Evolutionary conservation across 2,329 filamentous ascomycete genomes (phyloP).

Genomic region (Drechslerella coelobrocha): DNA sequence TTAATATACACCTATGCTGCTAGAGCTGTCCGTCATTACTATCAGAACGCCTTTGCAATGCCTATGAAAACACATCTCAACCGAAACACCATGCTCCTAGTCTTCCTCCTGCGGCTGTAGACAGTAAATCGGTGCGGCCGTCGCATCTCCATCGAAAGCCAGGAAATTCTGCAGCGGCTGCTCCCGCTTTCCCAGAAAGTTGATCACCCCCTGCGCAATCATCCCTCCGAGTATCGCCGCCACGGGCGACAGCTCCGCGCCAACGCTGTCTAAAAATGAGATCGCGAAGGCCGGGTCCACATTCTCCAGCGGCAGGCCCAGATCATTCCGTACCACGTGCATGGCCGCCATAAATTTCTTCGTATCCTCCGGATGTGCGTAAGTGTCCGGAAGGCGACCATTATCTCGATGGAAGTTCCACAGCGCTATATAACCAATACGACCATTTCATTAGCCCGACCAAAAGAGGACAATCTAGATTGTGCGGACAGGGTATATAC

Average conservation of each 20-base stretch:
- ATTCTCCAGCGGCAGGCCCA: conserved; percentile 70
- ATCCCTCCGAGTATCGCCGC: conserved; percentile 88
- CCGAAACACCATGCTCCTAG: no score
- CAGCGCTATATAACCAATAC: conserved; percentile 65
- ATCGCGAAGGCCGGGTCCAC: conserved; percentile 38
- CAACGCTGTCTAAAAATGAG: conserved; percentile 81
- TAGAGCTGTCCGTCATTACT: no score
- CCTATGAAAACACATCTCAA: no score
- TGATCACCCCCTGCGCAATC: conserved; percentile 95
- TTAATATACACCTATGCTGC: no score
- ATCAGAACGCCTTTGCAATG: no score
- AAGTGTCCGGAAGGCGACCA: conserved; percentile 65
- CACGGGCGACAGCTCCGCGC: conserved; percentile 82
- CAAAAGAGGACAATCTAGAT: not conserved
- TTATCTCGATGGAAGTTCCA: conserved; percentile 80
- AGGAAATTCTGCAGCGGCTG: conserved; percentile 96
- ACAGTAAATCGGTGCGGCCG: conserved; percentile 79
- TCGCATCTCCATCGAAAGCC: conserved; percentile 83
- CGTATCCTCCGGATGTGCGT: conserved; percentile 67
- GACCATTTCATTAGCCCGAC: no score
- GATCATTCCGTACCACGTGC: conserved; percentile 76
- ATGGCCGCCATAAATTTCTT: conserved; percentile 78
- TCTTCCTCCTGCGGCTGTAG: conserved; percentile 71
- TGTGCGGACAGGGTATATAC: no score
- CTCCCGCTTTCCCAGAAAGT: conserved; percentile 86